Evolutionary conservation across 169 alveolate genomes (phyloP).

Genomic region (Theileria parva): DNA sequence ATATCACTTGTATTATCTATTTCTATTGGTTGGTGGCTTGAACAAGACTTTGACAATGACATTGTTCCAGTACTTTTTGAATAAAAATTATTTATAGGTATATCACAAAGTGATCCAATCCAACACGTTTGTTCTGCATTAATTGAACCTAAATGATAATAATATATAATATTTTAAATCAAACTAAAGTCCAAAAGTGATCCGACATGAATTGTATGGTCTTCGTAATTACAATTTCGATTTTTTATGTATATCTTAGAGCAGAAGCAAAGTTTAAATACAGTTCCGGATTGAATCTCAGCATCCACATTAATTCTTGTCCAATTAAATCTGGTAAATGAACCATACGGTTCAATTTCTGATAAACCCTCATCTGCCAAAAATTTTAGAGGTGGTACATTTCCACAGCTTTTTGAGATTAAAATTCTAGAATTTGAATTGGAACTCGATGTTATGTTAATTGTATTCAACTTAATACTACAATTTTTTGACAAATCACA

Average conservation of each 20-base stretch:
- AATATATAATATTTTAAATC: background rate
- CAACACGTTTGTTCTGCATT: background rate
- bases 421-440: background rate
- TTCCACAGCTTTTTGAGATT: conserved; percentile 10
- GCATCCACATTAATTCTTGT: background rate
- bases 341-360: background rate
- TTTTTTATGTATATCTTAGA: background rate
- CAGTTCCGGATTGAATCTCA: background rate
- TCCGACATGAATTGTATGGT: conserved; percentile 21
- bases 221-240: background rate
- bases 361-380: background rate
- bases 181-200: conserved; percentile 18
- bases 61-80: conserved; percentile 2
- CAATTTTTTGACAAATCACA: conserved; percentile 13
- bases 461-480: background rate
- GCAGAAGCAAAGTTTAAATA: conserved; percentile 19
- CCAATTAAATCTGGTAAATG: conserved; percentile 1
- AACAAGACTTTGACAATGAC: conserved; percentile 21
- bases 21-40: background rate
- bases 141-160: background rate
- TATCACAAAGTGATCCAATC: conserved; percentile 20
- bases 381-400: background rate
- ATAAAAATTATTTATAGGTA: background rate
- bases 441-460: background rate
- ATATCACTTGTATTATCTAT: background rate